Base-by-base conservation (phyloP, 2,329 filamentous ascomycete species). In the Fusarium protoensiforme region DNA sequence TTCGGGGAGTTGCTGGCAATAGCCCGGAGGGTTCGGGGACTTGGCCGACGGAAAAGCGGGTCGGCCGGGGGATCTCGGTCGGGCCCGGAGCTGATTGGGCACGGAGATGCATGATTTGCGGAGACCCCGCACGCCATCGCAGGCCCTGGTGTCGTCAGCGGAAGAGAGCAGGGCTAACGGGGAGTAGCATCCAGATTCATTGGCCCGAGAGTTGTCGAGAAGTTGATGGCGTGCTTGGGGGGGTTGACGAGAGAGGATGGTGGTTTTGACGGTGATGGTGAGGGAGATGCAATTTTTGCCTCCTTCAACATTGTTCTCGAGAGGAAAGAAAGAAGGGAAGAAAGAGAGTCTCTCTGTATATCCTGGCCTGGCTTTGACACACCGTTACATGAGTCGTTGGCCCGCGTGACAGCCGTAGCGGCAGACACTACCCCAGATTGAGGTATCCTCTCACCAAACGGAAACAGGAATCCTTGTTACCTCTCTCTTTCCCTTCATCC, bases 91-190 rank as follows among this genome's bases (percentile, higher is more conserved):
- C 0, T 71, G 27, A 77, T 71, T 71, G 75, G 75, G 1, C 39
- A 4, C 24, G 11, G 7, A n/a, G 24, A 11, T n/a, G 36, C 7
- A 16, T 22, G 35, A 36, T 63, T 48, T 74, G 74, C 73, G 75
- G 75, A 62, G 71, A 70, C 65, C 70, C 75, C 74, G 76, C 76
- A 78, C 76, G 76, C 75, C 73, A 78, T 78, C 57, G 39, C 39
- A 33, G 48, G 64, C 60, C 65, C 33, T 57, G 43, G 41, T 78
- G 71, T 73, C 72, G 76, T 72, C 61, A 73, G 65, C 54, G 39
- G 18, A 22, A 31, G 48, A 31, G 64, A 24, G 29, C 31, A 31
- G 38, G 51, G 57, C 48, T 39, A 62, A 73, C 68, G 65, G 64
- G 61, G 61, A 68, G 70, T 64, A 64, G 54, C 22, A 16, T 36